A percentile compares a stretch with the other conserved stretches of the same genome.
phyloP scores from a whole-genome alignment of 257 asterid species.

The Cordia subcordata region DNA sequence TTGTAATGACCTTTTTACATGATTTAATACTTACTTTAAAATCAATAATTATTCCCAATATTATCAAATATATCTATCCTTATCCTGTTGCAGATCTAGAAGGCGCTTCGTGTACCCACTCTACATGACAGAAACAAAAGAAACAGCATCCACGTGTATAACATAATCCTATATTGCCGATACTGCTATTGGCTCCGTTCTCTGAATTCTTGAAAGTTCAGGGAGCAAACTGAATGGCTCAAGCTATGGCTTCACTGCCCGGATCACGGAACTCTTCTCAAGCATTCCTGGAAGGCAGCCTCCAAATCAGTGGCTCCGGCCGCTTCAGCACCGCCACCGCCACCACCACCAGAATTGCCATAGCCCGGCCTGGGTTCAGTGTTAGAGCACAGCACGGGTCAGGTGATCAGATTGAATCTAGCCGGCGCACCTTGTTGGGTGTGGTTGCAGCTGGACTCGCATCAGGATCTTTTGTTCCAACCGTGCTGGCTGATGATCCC shows the following conservation, averaged over 20 bases:
- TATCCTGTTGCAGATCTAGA: too few relatives aligned
- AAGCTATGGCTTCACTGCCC: conserved; percentile 79
- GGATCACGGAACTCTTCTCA: conserved; percentile 80
- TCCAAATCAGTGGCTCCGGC: conserved; percentile 50
- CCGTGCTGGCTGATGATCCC: conserved; percentile 76
- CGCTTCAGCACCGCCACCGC: conserved; percentile 35
- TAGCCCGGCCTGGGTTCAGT: conserved; percentile 40
- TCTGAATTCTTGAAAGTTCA: conserved; percentile 2
- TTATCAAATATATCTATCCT: too few relatives aligned
- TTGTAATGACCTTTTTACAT: too few relatives aligned
- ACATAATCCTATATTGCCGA: conserved; percentile 4
- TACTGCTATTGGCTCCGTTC: neutral
- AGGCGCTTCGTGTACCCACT: conserved; percentile 24
- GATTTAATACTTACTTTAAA: too few relatives aligned
- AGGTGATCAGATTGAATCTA: conserved; percentile 49
- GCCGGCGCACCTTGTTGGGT: conserved; percentile 81
- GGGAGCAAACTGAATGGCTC: conserved; percentile 26
- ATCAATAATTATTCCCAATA: too few relatives aligned
- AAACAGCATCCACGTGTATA: conserved; percentile 6
- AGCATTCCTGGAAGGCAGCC: conserved; percentile 80
- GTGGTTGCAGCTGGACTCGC: conserved; percentile 75
- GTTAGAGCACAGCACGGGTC: conserved; percentile 66
- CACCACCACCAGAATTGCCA: conserved; percentile 33
- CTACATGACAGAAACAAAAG: conserved; percentile 27
- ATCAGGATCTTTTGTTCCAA: conserved; percentile 66